Base-by-base conservation (phyloP, 495 filamentous ascomycete species). In the Rhizodiscina lignyota region DNA sequence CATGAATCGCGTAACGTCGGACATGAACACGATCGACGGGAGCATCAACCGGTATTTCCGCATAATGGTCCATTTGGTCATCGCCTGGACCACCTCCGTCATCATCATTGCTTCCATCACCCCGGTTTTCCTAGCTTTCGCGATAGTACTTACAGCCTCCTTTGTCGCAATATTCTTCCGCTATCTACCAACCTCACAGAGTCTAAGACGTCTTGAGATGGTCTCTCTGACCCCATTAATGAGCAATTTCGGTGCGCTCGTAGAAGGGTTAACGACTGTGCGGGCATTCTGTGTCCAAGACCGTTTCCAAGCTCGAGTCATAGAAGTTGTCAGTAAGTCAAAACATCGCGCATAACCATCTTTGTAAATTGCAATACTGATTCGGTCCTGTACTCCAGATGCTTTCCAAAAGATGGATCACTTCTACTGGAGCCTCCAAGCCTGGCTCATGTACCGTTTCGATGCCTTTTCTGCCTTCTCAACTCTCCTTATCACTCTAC, bases 401-500 rank as follows among this genome's bases (percentile, higher is more conserved):
- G 67, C 67, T 2, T 91, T 91, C 53, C 82, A 87, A 52, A 83
- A 81, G 43, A 85, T 86, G 77, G 83, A 91, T 48, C 83, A 91
- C 53, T 84, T 91, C 56, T 91, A 85, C 57, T 91, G 83, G 82
- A 77, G 69, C 32, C 60, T 87, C 4, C 81, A 87, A 45, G 67
- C 70, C 18, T 91, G 83, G 83, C 62, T 91, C 5, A 72, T 70
- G 48, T 83, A 74, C 45, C 77, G 83, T 21, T 87, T 83, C 42
- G 78, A 83, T 49, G 49, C 61, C 27, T 53, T 87, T 10, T 81
- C 79, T 1, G 77, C 74, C 0, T 42, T 63, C 15, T 79, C 80
- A 8, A 82, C 77, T 0, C 82, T 86, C 38, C 48, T 68, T 2
- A 53, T 91, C 18, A 81, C 79, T 1, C 54, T 71, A 18, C 56